phyloP scores from a whole-genome alignment of 495 filamentous ascomycete species.

The Xylaria grammica region DNA sequence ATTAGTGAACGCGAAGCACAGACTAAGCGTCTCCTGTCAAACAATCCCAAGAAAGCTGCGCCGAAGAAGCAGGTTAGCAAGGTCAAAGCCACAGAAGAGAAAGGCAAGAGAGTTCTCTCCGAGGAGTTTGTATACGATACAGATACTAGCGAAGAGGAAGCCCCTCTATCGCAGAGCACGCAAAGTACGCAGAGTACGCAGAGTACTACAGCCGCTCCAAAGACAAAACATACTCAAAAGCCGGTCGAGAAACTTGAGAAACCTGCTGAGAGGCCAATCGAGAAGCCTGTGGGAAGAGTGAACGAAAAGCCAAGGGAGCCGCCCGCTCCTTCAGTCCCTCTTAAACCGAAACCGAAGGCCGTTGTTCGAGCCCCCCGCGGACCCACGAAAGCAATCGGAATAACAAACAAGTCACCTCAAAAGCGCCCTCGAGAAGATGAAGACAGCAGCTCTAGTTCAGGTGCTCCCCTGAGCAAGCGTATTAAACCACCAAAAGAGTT shows the following conservation, averaged over 20 bases:
- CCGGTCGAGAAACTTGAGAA: conserved; percentile 39
- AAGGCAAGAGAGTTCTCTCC: conserved; percentile 52
- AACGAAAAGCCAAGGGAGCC: conserved; percentile 41
- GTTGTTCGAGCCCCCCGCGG: conserved; percentile 34
- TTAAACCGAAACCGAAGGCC: conserved; percentile 35
- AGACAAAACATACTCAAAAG: conserved; percentile 33
- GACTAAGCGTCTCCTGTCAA: conserved; percentile 65
- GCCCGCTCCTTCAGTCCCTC: conserved; percentile 20
- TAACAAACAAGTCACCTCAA: conserved; percentile 38
- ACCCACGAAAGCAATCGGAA: conserved; percentile 36
- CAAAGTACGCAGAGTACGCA: too few relatives aligned
- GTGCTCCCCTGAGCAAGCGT: conserved; percentile 56
- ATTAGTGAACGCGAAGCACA: conserved; percentile 64
- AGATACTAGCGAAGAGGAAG: conserved; percentile 67
- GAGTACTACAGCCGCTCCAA: conserved; percentile 33
- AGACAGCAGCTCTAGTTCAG: conserved; percentile 57
- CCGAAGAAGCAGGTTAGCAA: conserved; percentile 58
- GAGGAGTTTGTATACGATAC: conserved; percentile 78
- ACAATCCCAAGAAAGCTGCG: conserved; percentile 36
- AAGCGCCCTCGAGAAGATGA: conserved; percentile 49
- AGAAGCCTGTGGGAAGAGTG: conserved; percentile 36
- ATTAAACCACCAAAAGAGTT: conserved; percentile 46
- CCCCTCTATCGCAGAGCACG: conserved; percentile 40
- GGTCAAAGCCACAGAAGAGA: conserved; percentile 34
- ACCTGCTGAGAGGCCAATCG: conserved; percentile 34